These are phyloP conservation scores for Solanum tacnaense DNA, from an alignment of 257 asterid genomes.

Conservation along the genomic window DNA sequence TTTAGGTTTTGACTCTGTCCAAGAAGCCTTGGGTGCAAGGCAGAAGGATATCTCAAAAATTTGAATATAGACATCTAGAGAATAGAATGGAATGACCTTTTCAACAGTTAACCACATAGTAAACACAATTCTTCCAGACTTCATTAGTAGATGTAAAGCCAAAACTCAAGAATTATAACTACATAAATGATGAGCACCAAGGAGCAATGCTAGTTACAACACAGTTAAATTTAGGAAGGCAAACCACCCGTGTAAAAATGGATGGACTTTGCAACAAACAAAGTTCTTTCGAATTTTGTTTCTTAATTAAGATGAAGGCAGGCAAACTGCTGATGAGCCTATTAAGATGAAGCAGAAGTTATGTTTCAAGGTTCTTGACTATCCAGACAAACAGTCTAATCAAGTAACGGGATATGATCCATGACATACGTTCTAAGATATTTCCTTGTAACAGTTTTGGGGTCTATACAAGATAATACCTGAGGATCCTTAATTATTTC, in stretches of 20 bases:
- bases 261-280: background rate
- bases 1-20: conserved; percentile 87
- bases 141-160: background rate
- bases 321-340: background rate
- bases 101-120: background rate
- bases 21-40: conserved; percentile 58
- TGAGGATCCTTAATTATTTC: conserved; percentile 93
- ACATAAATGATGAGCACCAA: background rate
- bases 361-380: background rate
- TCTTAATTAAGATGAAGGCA: background rate
- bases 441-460: background rate
- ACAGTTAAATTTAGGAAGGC: background rate
- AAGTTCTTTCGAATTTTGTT: background rate
- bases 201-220: background rate
- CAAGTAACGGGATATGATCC: background rate
- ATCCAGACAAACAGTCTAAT: background rate
- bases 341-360: background rate
- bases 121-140: background rate
- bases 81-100: background rate
- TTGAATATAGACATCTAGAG: background rate
- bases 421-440: background rate
- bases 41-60: background rate
- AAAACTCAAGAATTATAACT: background rate
- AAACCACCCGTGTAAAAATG: background rate
- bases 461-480: conserved; percentile 30